Base-by-base conservation (phyloP, 1,139 yeast species). In the Sugiyamaella pinicola region DNA sequence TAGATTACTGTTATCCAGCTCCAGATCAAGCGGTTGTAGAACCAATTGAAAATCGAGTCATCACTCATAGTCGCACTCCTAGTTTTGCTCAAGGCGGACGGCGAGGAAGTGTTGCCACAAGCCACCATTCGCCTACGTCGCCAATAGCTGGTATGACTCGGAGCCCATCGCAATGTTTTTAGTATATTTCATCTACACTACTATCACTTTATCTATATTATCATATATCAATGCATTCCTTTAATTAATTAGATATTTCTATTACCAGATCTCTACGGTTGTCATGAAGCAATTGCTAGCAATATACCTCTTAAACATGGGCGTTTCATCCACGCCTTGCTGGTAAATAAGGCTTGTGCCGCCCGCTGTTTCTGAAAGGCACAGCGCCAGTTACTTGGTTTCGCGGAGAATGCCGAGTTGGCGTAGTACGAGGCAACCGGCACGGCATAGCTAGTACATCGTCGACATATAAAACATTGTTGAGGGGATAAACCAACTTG, bases 1-100 rank as follows among this genome's bases (percentile, higher is more conserved):
- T 52, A 17, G 55, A 52, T 35, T 52, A 52, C 31, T 52, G 43
- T 22, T 52, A 52, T 37, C 55, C 55, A 3, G 42, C 51, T 3
- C 34, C 55, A 22, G 52, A 52, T 28, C 41, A 38, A 15, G 22
- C 28, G 21, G 39, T 43, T 17, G 39, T 43, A 31, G 47, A 43
- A 17, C 47, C 47, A 3, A 18, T 43, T n/a, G 47, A 31, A 43
- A 39, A 39, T 18, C 38, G 39, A 18, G 21, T 10, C 10, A 21
- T 40, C 3, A 21, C 38, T 24, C 50, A 47, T 19, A 47, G 40
- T 19, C 17, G 50, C 17, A 38, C 50, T 4, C 45, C 44, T 8
- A 47, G 50, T 15, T 46, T 37, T 26, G 41, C 49, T 6, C 49
- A 45, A 17, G 26, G 41, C 4, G 39, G 39, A 3, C 41, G 43